Percentiles rank a stretch among this genome's conserved stretches.
Evolutionary conservation across 495 filamentous ascomycete genomes (phyloP).

Genomic region (Penicillium lividum): DNA sequence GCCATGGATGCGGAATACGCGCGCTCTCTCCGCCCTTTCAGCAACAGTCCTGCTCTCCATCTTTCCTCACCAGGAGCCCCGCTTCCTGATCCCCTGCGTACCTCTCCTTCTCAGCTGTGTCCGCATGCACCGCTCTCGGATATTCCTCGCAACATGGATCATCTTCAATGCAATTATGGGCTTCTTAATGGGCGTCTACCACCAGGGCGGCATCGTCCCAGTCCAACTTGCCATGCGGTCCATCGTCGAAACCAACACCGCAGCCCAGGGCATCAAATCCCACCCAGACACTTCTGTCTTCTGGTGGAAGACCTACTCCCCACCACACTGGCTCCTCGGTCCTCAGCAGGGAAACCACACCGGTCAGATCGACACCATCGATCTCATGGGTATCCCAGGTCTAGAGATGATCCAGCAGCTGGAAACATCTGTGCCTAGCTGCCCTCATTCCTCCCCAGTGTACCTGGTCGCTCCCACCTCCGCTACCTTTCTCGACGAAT

Average conservation of each 20-base stretch:
- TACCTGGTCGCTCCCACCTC: constrained; percentile 73
- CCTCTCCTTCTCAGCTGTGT: constrained; percentile 87
- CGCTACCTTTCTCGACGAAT: constrained; percentile 70
- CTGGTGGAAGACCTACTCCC: constrained; percentile 98
- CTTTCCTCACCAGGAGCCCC: constrained; percentile 91
- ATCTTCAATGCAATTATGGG: constrained; percentile 79
- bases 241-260: constrained; percentile 31
- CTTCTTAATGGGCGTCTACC: constrained; percentile 85
- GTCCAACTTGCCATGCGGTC: constrained; percentile 61
- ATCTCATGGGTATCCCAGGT: constrained; percentile 80
- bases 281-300: constrained; percentile 66
- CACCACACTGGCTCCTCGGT: constrained; percentile 88
- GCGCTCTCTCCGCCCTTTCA: constrained; percentile 72
- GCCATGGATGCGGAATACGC: constrained; percentile 51
- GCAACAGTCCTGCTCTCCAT: constrained; percentile 78
- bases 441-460: constrained; percentile 35
- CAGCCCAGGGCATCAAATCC: constrained; percentile 29
- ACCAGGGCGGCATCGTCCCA: constrained; percentile 90
- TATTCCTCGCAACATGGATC: constrained; percentile 73
- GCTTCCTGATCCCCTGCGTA: constrained; percentile 85
- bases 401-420: constrained; percentile 61
- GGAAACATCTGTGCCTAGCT: constrained; percentile 53
- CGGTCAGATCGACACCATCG: constrained; percentile 59
- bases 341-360: constrained; percentile 56
- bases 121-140: constrained; percentile 61